Evolutionary conservation across 1,139 yeast species (phyloP), one percentile per base, ranked within the genome.

Genomic region (Kodamaea fungicola): DNA sequence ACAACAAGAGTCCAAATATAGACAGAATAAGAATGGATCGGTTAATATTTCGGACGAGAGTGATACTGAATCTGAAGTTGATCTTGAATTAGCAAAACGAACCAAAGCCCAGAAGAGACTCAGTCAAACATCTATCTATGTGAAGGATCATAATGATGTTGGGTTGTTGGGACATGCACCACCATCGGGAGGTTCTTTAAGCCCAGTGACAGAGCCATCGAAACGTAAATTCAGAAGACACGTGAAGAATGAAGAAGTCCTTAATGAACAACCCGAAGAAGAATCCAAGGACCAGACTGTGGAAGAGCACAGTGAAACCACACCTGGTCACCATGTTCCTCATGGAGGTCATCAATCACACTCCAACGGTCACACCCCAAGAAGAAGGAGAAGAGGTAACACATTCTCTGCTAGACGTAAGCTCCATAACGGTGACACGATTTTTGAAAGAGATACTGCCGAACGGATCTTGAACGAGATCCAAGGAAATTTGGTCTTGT

Each of bases 401-500:
- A 66, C 69, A 3, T 58, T 67, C 2, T 66, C 65, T 39, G 49
- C 63, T 10, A 59, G 78, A 46, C 64, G 71, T 43, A 65, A 58
- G 42, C 62, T 67, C 8, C 72, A 74, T 33, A 53, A 59, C n/a
- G 71, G 72, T 23, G 77, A 74, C 34, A 67, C 76, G 31, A 78
- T 89, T 2, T 83, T 78, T 51, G 94, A 84, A 42, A 73, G 85
- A 36, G 81, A 76, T 32, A 78, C 92, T 2, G 95, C 97, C 0
- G 90, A 83, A 49, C 67, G 81, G 44, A 67, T 89, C 32, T 66
- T 92, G 46, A 70, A 70, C 36, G 83, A 87, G 41, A 70, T 92
- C n/a, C 84, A 83, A 42, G 99, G 99, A 3, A 85, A 92, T 55
- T 64, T 94, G 51, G 97, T 94, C 4, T 56, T 83, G 22, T 92